Evolutionary conservation across 176 grass and related monocot species (phyloP), one percentile per base, ranked within the genome.

Genomic region (Microstegium vimineum): DNA sequence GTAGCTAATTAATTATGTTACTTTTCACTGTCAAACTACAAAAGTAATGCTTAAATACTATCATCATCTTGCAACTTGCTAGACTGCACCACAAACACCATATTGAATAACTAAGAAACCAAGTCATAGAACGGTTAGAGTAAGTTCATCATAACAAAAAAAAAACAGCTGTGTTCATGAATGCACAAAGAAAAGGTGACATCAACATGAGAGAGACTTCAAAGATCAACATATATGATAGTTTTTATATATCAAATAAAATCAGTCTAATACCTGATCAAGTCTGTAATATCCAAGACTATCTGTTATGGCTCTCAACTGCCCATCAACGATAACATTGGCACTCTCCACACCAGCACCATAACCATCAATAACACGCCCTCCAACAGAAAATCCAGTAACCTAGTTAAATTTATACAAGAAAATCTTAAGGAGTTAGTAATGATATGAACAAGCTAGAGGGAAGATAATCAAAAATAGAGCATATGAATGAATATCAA

Each of bases 331-430:
- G 84, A 88, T 78, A 62, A 99, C 84, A 86, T 91, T 93, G 56
- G 90, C 96, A 85, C 86, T 84, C 84, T 91, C 96, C 52, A 99
- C 64, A 40, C 93, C 96, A 87, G 69, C 35, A 86, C 85, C 93
- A 82, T 62, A 75, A 71, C 67, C 86, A 88, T 99, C 96, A 66
- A 93, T 18, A 77, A 99, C 85, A 80, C 81, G 89, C 9, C 96
- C 96, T 63, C 92, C 89, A 90, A 95, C 89, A 88, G 96, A 99
- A 91, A 99, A 99, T 47, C 96, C 96, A 86, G 96, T 99, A 62
- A 99, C 93, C 96, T 99, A 72, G 31, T 25, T 34, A 85, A 36
- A 87, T 59, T 77, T 62, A 66, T 35, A 41, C 22, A 28, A 27
- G 23, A 65, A 71, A 73, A 66, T 62, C 17, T 32, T 71, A 77